phyloP scores from a whole-genome alignment of 169 alveolate genomes.

The Toxoplasma gondii region DNA sequence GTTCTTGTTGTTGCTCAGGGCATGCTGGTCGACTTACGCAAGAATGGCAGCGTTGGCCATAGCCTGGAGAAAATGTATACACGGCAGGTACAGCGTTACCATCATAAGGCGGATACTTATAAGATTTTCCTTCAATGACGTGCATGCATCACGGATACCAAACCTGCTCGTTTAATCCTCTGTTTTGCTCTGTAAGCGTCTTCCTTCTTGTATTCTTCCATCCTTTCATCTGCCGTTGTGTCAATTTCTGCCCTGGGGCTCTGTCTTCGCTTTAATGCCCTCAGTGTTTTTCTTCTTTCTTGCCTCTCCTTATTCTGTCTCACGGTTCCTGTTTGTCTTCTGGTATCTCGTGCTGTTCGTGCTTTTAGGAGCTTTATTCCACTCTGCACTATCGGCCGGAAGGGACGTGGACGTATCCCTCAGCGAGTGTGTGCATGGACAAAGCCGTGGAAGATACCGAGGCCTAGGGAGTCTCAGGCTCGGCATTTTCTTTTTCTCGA shows the following conservation, averaged over 20 bases:
- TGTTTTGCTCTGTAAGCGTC: background rate
- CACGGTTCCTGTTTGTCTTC: background rate
- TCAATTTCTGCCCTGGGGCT: background rate
- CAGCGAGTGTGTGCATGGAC: background rate
- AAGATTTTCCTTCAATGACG: background rate
- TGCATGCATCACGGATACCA: background rate
- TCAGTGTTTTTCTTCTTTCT: background rate
- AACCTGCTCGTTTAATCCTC: background rate
- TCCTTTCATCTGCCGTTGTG: background rate
- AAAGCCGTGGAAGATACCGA: background rate
- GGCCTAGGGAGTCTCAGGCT: no score
- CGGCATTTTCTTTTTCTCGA: no score
- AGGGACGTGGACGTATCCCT: conserved; percentile 82
- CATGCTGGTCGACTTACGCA: background rate
- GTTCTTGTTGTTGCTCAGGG: background rate
- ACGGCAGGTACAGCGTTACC: conserved; percentile 9
- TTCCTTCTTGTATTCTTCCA: no score
- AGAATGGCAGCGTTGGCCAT: background rate
- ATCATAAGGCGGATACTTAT: background rate
- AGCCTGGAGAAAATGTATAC: background rate
- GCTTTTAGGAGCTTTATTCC: conserved; percentile 41
- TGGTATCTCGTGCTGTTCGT: background rate
- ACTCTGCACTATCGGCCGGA: conserved; percentile 79
- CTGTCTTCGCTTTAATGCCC: background rate
- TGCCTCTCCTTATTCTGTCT: background rate